Percentiles rank a stretch among this genome's conserved stretches.
phyloP scores from a whole-genome alignment of 768 basidiomycete species.

The Coprinellus aureogranulatus region DNA sequence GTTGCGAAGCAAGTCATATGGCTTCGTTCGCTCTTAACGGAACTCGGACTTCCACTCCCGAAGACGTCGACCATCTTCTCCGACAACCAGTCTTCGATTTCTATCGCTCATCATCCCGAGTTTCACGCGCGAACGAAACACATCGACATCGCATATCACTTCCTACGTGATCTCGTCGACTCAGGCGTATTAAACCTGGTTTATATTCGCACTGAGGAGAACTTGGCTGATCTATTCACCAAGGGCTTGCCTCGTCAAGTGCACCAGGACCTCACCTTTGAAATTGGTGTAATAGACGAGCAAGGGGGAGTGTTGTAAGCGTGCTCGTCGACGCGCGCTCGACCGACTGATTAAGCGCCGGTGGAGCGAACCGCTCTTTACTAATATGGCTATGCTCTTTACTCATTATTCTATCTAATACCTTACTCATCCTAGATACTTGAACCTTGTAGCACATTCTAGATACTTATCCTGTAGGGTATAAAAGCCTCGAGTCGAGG shows the following conservation, averaged over 20 bases:
- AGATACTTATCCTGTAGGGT: too few species aligned
- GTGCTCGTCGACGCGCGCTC: too few species aligned
- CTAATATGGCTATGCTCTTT: too few species aligned
- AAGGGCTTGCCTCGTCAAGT: conserved; percentile 13
- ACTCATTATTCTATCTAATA: too few species aligned
- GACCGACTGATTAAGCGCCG: too few species aligned
- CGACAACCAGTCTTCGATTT: conserved; percentile 18
- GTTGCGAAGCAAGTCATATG: conserved; percentile 25
- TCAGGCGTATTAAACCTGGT: conserved; percentile 5
- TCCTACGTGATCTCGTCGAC: conserved; percentile 10
- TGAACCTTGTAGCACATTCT: too few species aligned
- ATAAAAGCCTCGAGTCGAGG: too few species aligned
- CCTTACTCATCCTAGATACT: too few species aligned
- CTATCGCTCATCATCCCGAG: conserved; percentile 14
- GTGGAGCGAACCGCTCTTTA: too few species aligned
- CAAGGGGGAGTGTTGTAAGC: too few species aligned
- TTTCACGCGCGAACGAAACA: conserved; percentile 15
- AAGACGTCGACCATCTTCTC: conserved; percentile 4
- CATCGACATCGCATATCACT: conserved; percentile 22
- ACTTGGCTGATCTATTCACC: conserved; percentile 17
- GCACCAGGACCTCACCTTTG: too few species aligned
- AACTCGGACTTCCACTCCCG: conserved; percentile 9
- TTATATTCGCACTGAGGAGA: conserved; percentile 10
- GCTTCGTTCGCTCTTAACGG: conserved; percentile 16
- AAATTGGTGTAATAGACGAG: too few species aligned